A percentile compares a stretch with the other conserved stretches of the same genome.
phyloP scores from a whole-genome alignment of 257 asterid species.

The Penstemon barbatus region DNA sequence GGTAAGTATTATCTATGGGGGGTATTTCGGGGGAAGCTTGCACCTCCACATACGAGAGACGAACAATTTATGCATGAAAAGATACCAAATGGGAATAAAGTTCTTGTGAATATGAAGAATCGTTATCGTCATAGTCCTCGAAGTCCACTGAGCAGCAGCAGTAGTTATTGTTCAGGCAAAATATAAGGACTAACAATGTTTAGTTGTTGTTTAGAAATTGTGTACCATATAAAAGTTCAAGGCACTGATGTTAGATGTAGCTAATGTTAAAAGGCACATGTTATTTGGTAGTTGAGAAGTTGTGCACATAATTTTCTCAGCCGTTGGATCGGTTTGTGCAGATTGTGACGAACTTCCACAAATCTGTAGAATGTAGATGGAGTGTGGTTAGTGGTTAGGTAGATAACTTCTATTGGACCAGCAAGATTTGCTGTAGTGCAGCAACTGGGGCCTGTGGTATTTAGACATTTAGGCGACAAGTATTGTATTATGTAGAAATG shows the following conservation, averaged over 20 bases:
- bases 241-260: no score
- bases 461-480: no score
- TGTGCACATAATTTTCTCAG: no score
- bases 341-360: no score
- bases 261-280: no score
- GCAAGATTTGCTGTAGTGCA: neutral
- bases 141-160: conserved; percentile 29
- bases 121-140: conserved; percentile 25
- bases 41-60: conserved; percentile 9
- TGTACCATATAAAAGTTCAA: no score
- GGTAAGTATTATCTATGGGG: conserved; percentile 78
- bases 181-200: no score
- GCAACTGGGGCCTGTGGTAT: neutral
- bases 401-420: neutral
- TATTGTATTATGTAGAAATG: no score
- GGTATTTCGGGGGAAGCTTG: conserved; percentile 52
- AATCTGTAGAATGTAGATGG: neutral
- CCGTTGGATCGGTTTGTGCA: no score
- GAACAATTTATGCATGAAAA: conserved; percentile 7
- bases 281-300: no score
- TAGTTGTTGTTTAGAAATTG: no score
- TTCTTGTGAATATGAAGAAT: neutral
- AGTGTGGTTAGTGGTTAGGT: neutral
- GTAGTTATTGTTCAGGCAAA: conserved; percentile 13
- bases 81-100: neutral